These are phyloP conservation scores for Hansenula sp. DNA, from an alignment of 1,139 yeast genomes.

Conservation along the genomic window DNA sequence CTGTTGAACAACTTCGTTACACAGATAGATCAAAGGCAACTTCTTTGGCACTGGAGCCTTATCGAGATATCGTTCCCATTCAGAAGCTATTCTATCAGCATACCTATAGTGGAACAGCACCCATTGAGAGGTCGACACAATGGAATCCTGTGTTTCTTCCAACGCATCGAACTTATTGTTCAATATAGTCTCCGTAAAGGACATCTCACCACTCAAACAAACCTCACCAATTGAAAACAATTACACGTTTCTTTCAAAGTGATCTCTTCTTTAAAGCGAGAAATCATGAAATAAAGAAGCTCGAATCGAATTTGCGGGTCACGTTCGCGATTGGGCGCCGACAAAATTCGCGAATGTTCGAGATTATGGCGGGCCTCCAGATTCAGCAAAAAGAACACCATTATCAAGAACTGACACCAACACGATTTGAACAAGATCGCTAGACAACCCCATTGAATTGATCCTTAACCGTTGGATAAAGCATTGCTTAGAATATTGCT, in stretches of 20 bases:
- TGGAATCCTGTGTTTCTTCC: constrained; percentile 78
- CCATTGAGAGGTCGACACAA: constrained; percentile 84
- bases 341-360: background rate
- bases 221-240: too few species aligned
- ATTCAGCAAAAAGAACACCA: constrained; percentile 1
- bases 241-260: too few species aligned
- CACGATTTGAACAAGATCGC: too few species aligned
- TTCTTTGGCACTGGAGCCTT: constrained; percentile 40
- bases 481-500: too few species aligned
- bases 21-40: constrained; percentile 64
- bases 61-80: constrained; percentile 53
- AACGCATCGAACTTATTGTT: constrained; percentile 53
- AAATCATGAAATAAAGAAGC: too few species aligned
- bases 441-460: too few species aligned
- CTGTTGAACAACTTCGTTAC: constrained; percentile 84
- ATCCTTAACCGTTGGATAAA: too few species aligned
- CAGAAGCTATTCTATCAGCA: constrained; percentile 51
- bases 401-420: background rate
- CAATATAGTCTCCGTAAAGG: constrained; percentile 57
- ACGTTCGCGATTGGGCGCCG: too few species aligned
- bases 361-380: too few species aligned
- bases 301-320: too few species aligned
- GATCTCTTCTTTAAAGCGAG: too few species aligned
- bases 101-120: constrained; percentile 73
- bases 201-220: constrained; percentile 39